Conservation (phyloP, 192 early-diverging fungal genomes). For the Endogone sp. region DNA sequence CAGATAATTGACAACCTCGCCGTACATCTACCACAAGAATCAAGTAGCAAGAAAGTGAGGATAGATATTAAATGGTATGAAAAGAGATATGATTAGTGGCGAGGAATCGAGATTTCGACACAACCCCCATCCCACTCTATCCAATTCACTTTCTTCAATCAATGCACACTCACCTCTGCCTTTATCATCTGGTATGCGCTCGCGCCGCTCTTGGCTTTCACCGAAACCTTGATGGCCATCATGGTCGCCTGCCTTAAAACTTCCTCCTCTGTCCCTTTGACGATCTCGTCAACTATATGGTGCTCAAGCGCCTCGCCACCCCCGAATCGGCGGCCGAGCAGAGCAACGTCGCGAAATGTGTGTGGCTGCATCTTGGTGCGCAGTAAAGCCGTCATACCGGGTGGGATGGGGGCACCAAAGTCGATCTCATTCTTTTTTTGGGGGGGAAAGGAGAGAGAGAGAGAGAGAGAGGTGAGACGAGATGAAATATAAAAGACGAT, state of each 20-base stretch:
- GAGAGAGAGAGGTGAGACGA: background rate
- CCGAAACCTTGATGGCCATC: slow-evolving; percentile 26
- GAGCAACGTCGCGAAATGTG: slow-evolving; percentile 57
- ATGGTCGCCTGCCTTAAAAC: background rate
- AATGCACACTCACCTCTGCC: slow-evolving; percentile 44
- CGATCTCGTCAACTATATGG: slow-evolving; percentile 57
- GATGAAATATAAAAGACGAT: background rate
- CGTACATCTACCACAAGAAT: slow-evolving; percentile 35
- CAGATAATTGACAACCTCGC: slow-evolving; percentile 12
- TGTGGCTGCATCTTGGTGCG: slow-evolving; percentile 57
- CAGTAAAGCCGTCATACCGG: slow-evolving; percentile 68
- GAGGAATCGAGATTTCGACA: background rate
- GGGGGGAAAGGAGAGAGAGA: background rate
- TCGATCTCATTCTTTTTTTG: slow-evolving; percentile 68
- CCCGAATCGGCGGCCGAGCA: slow-evolving; percentile 57
- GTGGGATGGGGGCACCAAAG: slow-evolving; percentile 56
- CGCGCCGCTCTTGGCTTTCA: slow-evolving; percentile 51
- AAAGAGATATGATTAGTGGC: background rate
- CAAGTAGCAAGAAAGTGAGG: background rate
- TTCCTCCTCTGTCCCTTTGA: slow-evolving; percentile 25
- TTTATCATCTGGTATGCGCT: slow-evolving; percentile 54
- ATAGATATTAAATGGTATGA: background rate
- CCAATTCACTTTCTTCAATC: slow-evolving; percentile 68
- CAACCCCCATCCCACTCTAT: slow-evolving; percentile 33
- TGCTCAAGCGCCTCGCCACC: slow-evolving; percentile 55